These are phyloP conservation scores for Mycena floridula DNA, from an alignment of 768 basidiomycete genomes.

Conservation along the genomic window DNA sequence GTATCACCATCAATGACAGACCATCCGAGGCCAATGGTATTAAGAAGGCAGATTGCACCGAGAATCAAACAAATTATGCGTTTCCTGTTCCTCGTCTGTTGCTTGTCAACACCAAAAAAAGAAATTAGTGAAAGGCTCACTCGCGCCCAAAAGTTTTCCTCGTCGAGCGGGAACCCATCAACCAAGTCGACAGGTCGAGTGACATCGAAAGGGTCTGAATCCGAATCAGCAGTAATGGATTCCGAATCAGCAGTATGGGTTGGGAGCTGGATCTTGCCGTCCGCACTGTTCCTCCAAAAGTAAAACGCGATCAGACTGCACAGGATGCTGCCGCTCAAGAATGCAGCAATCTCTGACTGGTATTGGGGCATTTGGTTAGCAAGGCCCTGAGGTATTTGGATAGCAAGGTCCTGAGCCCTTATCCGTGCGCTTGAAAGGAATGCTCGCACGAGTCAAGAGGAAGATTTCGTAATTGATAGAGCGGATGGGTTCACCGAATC, in stretches of 20 bases:
- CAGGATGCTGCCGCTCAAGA: constrained; percentile 23
- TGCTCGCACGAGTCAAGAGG: too few species aligned
- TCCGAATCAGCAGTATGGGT: constrained; percentile 21
- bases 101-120: not conserved
- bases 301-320: constrained; percentile 29
- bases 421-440: too few species aligned
- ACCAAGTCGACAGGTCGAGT: constrained; percentile 61
- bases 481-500: too few species aligned
- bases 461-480: too few species aligned
- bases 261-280: constrained; percentile 50
- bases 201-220: constrained; percentile 70
- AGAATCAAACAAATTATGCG: constrained; percentile 40
- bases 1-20: constrained; percentile 34
- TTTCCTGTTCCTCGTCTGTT: constrained; percentile 58
- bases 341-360: constrained; percentile 33
- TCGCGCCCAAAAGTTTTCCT: constrained; percentile 51
- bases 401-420: too few species aligned
- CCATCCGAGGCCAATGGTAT: constrained; percentile 53
- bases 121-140: constrained; percentile 20
- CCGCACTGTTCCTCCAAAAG: constrained; percentile 25
- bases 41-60: constrained; percentile 38
- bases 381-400: too few species aligned
- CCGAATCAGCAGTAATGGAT: too few species aligned
- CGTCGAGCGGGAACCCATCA: constrained; percentile 63
- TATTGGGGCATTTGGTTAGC: constrained; percentile 41